phyloP scores from a whole-genome alignment of 768 basidiomycete genomes.

The Lentinula edodes region DNA sequence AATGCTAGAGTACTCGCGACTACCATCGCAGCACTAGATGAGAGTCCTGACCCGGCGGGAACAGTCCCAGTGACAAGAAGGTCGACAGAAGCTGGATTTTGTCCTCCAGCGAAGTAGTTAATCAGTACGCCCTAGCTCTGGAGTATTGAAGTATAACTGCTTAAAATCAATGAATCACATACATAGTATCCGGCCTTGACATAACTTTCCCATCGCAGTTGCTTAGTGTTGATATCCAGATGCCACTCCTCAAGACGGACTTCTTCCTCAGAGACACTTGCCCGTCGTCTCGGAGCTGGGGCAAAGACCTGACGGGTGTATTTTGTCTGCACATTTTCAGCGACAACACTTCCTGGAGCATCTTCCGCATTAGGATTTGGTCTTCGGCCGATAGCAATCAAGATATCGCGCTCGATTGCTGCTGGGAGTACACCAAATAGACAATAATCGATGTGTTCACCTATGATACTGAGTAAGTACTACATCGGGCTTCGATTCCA shows the following conservation, averaged over 20 bases:
- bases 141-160: conserved; percentile 50
- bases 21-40: conserved; percentile 87
- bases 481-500: neutral
- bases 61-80: conserved; percentile 77
- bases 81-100: conserved; percentile 55
- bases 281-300: conserved; percentile 33
- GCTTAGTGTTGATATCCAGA: conserved; percentile 65
- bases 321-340: conserved; percentile 55
- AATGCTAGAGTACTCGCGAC: conserved; percentile 82
- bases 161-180: conserved; percentile 20
- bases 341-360: conserved; percentile 50
- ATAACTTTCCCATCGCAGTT: conserved; percentile 82
- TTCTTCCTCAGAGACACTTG: conserved; percentile 26
- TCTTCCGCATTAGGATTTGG: conserved; percentile 16
- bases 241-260: conserved; percentile 56
- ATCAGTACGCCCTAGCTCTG: conserved; percentile 37
- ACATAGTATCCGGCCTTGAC: conserved; percentile 85
- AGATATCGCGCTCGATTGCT: conserved; percentile 80
- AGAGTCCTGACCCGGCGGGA: conserved; percentile 82
- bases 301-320: conserved; percentile 57
- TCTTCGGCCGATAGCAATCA: conserved; percentile 68
- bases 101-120: conserved; percentile 11
- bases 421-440: conserved; percentile 81
- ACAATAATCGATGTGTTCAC: conserved; percentile 83
- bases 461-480: conserved; percentile 26